Conservation (phyloP, 257 asterid species). For the Przewalskia tangutica region DNA sequence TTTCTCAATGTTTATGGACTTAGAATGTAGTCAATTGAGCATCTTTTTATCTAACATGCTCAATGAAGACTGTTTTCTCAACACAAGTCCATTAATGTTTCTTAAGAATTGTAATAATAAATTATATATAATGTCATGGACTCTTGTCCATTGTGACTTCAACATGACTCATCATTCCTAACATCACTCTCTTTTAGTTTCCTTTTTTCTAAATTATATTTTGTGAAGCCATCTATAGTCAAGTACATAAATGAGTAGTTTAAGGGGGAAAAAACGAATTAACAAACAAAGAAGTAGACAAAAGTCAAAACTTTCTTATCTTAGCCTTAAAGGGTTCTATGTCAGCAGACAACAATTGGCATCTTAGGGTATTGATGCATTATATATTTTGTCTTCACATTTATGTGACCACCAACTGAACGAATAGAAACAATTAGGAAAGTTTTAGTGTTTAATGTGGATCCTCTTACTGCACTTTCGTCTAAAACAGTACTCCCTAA, state of each 20-base stretch:
- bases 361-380: too few relatives aligned
- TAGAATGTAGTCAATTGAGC: background rate
- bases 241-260: background rate
- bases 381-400: too few relatives aligned
- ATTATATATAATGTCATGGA: background rate
- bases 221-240: too few relatives aligned
- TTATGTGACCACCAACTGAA: too few relatives aligned
- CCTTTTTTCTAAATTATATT: constrained; percentile 15
- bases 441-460: too few relatives aligned
- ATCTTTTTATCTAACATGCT: too few relatives aligned
- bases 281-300: background rate
- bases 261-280: background rate
- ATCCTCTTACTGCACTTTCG: too few relatives aligned
- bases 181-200: constrained; percentile 29
- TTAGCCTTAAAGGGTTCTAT: background rate
- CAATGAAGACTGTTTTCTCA: background rate
- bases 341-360: too few relatives aligned
- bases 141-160: background rate
- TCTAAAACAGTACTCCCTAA: too few relatives aligned
- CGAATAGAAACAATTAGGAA: too few relatives aligned
- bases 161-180: too few relatives aligned
- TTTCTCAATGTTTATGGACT: background rate
- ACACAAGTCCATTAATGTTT: background rate
- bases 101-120: background rate
- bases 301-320: background rate